phyloP scores from a whole-genome alignment of 139 green algal species.

The Deuterostichococcus epilithicus region DNA sequence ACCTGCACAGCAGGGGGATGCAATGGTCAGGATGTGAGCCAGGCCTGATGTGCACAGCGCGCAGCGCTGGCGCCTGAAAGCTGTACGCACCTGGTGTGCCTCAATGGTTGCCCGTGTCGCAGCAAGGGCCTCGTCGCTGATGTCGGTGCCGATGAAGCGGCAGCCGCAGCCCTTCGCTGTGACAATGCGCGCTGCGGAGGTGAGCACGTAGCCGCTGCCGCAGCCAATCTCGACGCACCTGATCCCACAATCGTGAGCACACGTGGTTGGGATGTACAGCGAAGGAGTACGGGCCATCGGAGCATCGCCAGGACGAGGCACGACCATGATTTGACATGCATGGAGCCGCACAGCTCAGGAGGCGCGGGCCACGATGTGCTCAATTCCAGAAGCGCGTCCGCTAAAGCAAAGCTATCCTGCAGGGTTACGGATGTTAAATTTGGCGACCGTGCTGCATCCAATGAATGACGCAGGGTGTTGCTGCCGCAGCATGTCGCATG shows the following conservation, averaged over 20 bases:
- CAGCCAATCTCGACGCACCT: slow-evolving; percentile 76
- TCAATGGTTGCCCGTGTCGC: slow-evolving; percentile 46
- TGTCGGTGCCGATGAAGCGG: slow-evolving; percentile 50
- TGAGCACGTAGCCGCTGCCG: slow-evolving; percentile 81
- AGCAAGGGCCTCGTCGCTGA: slow-evolving; percentile 51
- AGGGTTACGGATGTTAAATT: neutral
- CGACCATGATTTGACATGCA: neutral
- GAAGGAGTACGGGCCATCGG: no score
- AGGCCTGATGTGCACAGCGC: neutral
- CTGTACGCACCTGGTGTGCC: slow-evolving; percentile 36
- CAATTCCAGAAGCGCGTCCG: slow-evolving; percentile 46
- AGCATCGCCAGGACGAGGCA: neutral
- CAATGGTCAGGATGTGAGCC: no score
- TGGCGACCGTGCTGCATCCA: neutral
- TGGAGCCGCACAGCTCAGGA: neutral
- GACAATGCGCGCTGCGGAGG: slow-evolving; percentile 67
- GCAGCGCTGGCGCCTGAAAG: neutral
- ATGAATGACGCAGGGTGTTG: neutral
- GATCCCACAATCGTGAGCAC: neutral
- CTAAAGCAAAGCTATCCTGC: slow-evolving; percentile 78
- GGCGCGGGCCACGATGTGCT: slow-evolving; percentile 8
- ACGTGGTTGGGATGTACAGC: neutral
- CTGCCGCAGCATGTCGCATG: neutral
- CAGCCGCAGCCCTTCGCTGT: neutral
- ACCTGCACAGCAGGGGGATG: neutral